phyloP scores from a whole-genome alignment of 805 yeast genomes.

The Torulaspora franciscae region DNA sequence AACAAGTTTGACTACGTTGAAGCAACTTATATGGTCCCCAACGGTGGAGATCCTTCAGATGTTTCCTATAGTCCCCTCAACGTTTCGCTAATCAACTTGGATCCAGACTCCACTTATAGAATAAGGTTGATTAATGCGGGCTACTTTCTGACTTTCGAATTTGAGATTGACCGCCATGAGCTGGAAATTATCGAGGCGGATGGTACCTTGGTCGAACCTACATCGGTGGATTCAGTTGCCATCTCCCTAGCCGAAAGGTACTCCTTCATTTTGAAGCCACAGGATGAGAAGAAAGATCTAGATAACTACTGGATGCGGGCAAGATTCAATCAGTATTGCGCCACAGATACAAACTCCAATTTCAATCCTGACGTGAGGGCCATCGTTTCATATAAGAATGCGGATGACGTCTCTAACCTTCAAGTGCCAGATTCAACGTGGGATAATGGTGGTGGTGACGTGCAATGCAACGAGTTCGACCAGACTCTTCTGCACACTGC shows the following conservation, averaged over 20 bases:
- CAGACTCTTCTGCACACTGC: slow-evolving; percentile 23
- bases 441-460: slow-evolving; percentile 23
- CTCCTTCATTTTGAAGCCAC: slow-evolving; percentile 50
- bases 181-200: slow-evolving; percentile 50
- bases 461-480: slow-evolving; percentile 28
- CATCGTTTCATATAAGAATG: slow-evolving; percentile 28
- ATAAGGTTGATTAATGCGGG: slow-evolving; percentile 48
- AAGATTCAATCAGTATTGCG: slow-evolving; percentile 37
- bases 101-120: slow-evolving; percentile 44
- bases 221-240: slow-evolving; percentile 40
- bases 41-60: slow-evolving; percentile 27
- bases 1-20: slow-evolving; percentile 31
- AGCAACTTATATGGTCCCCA: slow-evolving; percentile 19
- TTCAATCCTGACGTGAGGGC: slow-evolving; percentile 36
- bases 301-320: slow-evolving; percentile 43
- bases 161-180: slow-evolving; percentile 48
- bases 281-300: slow-evolving; percentile 41
- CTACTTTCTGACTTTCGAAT: slow-evolving; percentile 46
- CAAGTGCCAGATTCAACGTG: slow-evolving; percentile 12
- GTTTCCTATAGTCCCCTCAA: slow-evolving; percentile 6
- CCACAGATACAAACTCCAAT: slow-evolving; percentile 34
- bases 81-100: slow-evolving; percentile 29
- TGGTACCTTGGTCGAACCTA: slow-evolving; percentile 47
- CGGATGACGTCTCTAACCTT: slow-evolving; percentile 4
- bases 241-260: slow-evolving; percentile 67